Percentiles rank a stretch among this genome's conserved stretches.
These are phyloP conservation scores for Sanguinoderma infundibulare DNA, from an alignment of 1,284 basidiomycete genomes.

Conservation along the genomic window DNA sequence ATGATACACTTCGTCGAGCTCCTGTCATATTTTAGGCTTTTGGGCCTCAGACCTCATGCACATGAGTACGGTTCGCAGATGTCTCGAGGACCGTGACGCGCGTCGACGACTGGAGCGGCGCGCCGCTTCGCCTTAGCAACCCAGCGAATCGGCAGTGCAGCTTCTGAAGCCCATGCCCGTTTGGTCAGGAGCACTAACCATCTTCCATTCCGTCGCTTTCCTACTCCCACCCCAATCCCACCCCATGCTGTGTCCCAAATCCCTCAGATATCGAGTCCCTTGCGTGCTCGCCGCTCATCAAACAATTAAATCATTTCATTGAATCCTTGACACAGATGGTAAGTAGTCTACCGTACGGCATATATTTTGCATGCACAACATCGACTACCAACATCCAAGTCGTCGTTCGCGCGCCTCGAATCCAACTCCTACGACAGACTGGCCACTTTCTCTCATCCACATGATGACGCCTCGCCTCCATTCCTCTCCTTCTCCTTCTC, in stretches of 20 bases:
- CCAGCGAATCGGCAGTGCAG: neutral
- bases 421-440: neutral
- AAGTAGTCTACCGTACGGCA: neutral
- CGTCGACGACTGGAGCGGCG: neutral
- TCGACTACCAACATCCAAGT: neutral
- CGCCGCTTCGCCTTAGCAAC: neutral
- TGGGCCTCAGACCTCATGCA: neutral
- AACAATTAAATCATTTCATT: neutral
- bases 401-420: neutral
- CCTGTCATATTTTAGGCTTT: neutral
- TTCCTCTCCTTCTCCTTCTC: conserved; percentile 13
- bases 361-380: no score
- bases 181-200: neutral
- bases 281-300: neutral
- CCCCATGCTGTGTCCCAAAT: no score
- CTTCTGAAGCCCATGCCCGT: neutral
- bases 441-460: neutral
- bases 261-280: neutral
- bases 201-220: neutral
- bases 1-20: neutral
- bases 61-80: neutral
- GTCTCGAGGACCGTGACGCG: neutral
- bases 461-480: neutral
- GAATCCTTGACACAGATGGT: neutral
- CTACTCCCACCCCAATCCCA: no score